phyloP scores from a whole-genome alignment of 2,329 filamentous ascomycete species.

The Aurifilum marmelostoma region DNA sequence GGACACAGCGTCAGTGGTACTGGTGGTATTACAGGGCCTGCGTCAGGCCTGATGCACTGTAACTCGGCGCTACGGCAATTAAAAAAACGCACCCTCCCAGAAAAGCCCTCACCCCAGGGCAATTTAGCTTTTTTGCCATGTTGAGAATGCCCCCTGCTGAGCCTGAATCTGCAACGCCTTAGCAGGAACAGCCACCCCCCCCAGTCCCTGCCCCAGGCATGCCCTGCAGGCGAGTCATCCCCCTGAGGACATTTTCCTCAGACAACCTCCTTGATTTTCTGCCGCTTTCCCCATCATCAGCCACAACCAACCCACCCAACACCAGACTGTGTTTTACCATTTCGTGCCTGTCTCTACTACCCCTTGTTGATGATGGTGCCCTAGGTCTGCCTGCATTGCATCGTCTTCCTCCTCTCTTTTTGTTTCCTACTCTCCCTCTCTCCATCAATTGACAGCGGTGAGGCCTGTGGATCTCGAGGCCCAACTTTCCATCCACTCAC shows the following conservation, averaged over 20 bases:
- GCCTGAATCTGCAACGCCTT: too few species aligned
- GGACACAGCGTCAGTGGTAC: background rate
- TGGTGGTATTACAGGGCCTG: background rate
- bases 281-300: background rate
- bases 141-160: too few species aligned
- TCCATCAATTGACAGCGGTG: background rate
- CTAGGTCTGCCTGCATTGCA: background rate
- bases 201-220: background rate
- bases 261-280: conserved; percentile 8
- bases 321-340: background rate
- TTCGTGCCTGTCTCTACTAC: background rate
- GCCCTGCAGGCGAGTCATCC: background rate
- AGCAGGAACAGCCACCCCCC: background rate
- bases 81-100: background rate
- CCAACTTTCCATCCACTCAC: background rate
- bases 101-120: background rate
- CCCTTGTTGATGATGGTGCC: background rate
- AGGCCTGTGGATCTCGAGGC: background rate
- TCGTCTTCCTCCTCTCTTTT: background rate
- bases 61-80: background rate
- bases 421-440: too few species aligned
- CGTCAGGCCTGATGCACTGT: background rate
- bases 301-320: background rate
- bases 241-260: conserved; percentile 7
- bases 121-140: too few species aligned